These are phyloP conservation scores for Mycena latifolia DNA, from an alignment of 768 basidiomycete species.

Conservation along the genomic window DNA sequence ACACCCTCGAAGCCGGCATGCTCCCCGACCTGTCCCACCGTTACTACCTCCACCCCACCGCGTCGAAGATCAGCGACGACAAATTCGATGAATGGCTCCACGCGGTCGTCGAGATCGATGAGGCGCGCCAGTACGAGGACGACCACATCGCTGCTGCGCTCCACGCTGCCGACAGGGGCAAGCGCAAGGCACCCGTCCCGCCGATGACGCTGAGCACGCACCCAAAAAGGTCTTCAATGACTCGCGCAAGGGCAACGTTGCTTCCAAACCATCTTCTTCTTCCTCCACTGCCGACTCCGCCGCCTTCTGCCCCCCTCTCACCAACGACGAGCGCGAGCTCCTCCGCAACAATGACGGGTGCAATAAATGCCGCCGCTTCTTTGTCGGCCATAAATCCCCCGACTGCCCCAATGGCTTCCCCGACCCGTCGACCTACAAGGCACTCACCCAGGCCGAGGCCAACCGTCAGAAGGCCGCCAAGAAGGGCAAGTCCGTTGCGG, in stretches of 20 bases:
- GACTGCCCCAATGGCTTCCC: neutral
- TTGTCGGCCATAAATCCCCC: neutral
- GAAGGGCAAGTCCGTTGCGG: neutral
- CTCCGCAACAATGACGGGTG: neutral
- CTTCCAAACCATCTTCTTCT: neutral
- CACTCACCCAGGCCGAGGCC: neutral
- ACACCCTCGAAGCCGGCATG: slow-evolving; percentile 7
- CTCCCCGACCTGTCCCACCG: neutral
- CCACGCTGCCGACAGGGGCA: neutral
- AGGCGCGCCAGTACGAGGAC: neutral
- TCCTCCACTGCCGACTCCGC: neutral
- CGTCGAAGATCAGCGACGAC: neutral
- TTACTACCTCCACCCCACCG: neutral
- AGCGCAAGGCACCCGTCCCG: neutral
- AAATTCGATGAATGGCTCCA: neutral
- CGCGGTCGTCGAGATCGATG: neutral
- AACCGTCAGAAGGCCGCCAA: neutral
- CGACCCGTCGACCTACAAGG: neutral
- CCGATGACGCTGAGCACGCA: neutral
- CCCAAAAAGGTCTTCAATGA: neutral
- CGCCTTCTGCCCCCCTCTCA: neutral
- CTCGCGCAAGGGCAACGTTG: neutral
- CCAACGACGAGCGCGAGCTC: neutral
- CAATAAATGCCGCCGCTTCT: neutral
- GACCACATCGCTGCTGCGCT: neutral